Conservation (phyloP, 805 yeast species). For the Saccharomycopsis babjevae region DNA sequence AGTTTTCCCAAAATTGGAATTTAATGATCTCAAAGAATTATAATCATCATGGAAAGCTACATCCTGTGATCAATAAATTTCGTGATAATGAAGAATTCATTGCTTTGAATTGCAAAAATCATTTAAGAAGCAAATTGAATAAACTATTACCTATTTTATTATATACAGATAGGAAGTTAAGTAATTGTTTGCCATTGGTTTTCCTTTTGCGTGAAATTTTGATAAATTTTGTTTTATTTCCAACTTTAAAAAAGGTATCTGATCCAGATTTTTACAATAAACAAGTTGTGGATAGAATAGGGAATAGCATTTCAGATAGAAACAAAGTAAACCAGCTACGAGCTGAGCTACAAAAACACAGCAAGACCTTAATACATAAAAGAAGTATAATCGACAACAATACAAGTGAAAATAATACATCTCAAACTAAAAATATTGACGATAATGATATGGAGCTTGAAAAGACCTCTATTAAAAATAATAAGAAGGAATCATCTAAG, state of each 20-base stretch:
- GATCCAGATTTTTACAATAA: conserved; percentile 77
- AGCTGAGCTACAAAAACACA: conserved; percentile 58
- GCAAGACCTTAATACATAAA: conserved; percentile 23
- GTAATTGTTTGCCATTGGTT: conserved; percentile 36
- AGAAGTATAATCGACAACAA: not conserved
- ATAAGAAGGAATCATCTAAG: conserved; percentile 12
- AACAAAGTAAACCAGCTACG: conserved; percentile 65
- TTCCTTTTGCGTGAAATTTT: conserved; percentile 54
- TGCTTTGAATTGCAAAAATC: conserved; percentile 33
- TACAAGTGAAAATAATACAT: not conserved
- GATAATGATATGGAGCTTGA: conserved; percentile 13
- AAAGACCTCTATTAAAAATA: conserved; percentile 7
- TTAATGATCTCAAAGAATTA: conserved; percentile 35
- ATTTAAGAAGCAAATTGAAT: conserved; percentile 36
- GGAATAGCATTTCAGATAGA: conserved; percentile 59
- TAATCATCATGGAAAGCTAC: conserved; percentile 40
- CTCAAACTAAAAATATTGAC: not conserved
- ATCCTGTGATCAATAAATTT: conserved; percentile 33
- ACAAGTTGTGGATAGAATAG: conserved; percentile 45
- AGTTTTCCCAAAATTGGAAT: conserved; percentile 22
- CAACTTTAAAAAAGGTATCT: conserved; percentile 39
- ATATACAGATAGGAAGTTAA: conserved; percentile 28
- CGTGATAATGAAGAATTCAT: conserved; percentile 17
- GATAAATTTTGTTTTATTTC: conserved; percentile 45
- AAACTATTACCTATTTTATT: conserved; percentile 41